Conservation (phyloP, 163 green algal species). For the Volvox carteri region DNA sequence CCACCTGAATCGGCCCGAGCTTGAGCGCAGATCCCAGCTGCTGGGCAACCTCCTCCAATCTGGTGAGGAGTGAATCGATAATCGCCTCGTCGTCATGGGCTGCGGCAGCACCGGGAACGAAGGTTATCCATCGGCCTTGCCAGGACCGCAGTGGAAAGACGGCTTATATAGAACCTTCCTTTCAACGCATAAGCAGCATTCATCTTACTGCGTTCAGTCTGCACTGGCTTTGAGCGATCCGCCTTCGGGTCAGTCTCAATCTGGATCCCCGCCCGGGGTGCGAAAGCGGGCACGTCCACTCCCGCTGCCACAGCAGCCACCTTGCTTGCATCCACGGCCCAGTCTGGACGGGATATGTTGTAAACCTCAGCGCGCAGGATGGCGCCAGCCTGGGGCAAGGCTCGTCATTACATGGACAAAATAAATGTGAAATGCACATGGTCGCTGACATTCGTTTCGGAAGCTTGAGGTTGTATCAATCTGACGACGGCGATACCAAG, state of each 20-base stretch:
- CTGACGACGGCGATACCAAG: too few species aligned
- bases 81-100: conserved; percentile 79
- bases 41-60: conserved; percentile 66
- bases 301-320: conserved; percentile 69
- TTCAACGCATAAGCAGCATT: too few species aligned
- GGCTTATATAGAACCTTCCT: too few species aligned
- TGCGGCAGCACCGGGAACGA: neutral
- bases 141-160: too few species aligned
- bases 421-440: too few species aligned
- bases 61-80: conserved; percentile 84
- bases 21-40: conserved; percentile 65
- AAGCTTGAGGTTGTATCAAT: too few species aligned
- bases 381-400: conserved; percentile 68
- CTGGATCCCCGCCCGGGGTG: conserved; percentile 88
- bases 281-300: conserved; percentile 87
- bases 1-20: conserved; percentile 80
- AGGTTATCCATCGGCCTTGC: too few species aligned
- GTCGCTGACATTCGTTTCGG: too few species aligned
- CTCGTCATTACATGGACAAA: too few species aligned
- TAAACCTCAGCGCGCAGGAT: conserved; percentile 86
- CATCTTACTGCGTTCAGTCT: neutral
- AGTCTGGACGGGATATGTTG: conserved; percentile 86
- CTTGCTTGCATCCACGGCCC: conserved; percentile 76
- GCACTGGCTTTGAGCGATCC: conserved; percentile 2
- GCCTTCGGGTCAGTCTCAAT: conserved; percentile 99